phyloP scores from a whole-genome alignment of 208 protist species.

The Trichomonas vaginalis region DNA sequence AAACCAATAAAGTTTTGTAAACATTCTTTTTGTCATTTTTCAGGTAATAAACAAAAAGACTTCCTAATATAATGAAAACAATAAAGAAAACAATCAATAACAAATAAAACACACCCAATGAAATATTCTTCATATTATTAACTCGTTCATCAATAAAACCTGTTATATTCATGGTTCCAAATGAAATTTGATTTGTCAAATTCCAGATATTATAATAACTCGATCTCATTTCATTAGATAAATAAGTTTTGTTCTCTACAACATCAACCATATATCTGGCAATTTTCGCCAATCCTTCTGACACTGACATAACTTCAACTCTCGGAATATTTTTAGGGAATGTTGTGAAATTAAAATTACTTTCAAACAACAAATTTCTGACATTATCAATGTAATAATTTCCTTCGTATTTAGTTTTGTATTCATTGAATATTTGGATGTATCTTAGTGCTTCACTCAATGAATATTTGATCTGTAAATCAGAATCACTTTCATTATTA shows the following conservation, averaged over 20 bases:
- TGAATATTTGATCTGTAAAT: neutral
- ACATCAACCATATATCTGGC: no score
- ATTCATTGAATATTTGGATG: neutral
- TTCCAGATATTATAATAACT: neutral
- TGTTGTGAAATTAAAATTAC: neutral
- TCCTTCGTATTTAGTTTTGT: neutral
- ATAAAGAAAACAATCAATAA: no score
- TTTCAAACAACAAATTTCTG: neutral
- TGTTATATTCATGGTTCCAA: neutral
- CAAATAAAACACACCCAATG: no score
- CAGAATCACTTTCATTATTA: neutral
- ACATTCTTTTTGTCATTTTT: neutral
- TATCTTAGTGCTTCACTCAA: neutral
- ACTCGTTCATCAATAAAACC: neutral
- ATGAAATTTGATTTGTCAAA: neutral
- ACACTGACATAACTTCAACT: neutral
- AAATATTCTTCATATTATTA: neutral
- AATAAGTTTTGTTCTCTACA: no score
- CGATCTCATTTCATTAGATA: neutral
- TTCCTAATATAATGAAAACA: no score
- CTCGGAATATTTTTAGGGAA: neutral
- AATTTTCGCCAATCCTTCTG: neutral
- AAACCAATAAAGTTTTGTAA: neutral
- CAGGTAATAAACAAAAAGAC: neutral
- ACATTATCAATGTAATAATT: neutral